phyloP scores from a whole-genome alignment of 352 stramenopile species.

The Phytophthora megakarya region DNA sequence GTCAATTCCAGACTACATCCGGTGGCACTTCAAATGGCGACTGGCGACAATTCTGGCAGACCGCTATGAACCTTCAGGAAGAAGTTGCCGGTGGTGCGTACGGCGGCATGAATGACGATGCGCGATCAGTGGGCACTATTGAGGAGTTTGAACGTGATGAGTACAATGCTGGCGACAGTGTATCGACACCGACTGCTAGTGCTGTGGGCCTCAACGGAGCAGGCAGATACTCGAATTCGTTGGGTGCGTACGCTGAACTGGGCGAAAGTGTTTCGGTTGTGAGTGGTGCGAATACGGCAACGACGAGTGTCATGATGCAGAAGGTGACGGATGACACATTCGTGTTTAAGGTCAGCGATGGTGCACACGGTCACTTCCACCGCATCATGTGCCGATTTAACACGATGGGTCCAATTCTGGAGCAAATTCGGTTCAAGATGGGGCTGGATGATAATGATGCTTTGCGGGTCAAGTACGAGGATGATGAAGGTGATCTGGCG shows the following conservation, averaged over 20 bases:
- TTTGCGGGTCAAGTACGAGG: slow-evolving; percentile 85
- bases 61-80: slow-evolving; percentile 85
- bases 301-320: slow-evolving; percentile 75
- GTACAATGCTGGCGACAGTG: slow-evolving; percentile 45
- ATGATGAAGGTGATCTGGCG: slow-evolving; percentile 87
- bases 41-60: slow-evolving; percentile 91
- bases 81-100: slow-evolving; percentile 76
- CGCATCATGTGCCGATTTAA: slow-evolving; percentile 85
- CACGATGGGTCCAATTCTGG: slow-evolving; percentile 65
- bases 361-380: slow-evolving; percentile 80
- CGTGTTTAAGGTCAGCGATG: slow-evolving; percentile 90
- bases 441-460: slow-evolving; percentile 58
- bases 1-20: slow-evolving; percentile 86
- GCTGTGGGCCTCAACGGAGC: slow-evolving; percentile 42
- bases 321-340: slow-evolving; percentile 72
- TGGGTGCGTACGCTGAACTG: slow-evolving; percentile 79
- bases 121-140: slow-evolving; percentile 84
- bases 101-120: slow-evolving; percentile 67
- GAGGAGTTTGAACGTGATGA: slow-evolving; percentile 90
- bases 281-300: slow-evolving; percentile 75
- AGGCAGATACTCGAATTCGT: slow-evolving; percentile 52
- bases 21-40: slow-evolving; percentile 71
- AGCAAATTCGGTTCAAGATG: slow-evolving; percentile 88
- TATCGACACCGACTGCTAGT: slow-evolving; percentile 40
- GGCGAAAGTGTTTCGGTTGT: slow-evolving; percentile 89